These are phyloP conservation scores for Halophytophthora batemanensis DNA, from an alignment of 352 stramenopile genomes.

Conservation along the genomic window DNA sequence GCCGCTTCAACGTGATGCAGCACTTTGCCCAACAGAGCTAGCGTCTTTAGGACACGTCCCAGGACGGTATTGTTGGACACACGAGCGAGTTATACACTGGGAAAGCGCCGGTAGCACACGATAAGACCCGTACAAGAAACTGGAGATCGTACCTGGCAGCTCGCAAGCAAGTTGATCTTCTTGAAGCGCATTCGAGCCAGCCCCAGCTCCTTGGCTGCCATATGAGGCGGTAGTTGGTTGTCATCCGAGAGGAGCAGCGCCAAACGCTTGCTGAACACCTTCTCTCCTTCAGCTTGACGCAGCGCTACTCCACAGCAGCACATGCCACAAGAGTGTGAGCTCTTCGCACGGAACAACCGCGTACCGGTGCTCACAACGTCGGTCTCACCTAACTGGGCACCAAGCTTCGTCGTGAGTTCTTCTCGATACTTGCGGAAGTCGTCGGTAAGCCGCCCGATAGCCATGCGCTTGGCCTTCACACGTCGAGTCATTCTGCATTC, in stretches of 20 bases:
- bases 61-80: not conserved
- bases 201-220: constrained; percentile 51
- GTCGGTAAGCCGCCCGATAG: constrained; percentile 38
- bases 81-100: not conserved
- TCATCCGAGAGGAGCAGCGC: constrained; percentile 53
- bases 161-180: constrained; percentile 56
- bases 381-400: constrained; percentile 33
- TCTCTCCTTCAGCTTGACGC: constrained; percentile 56
- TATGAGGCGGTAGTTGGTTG: constrained; percentile 46
- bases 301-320: constrained; percentile 31
- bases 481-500: constrained; percentile 49
- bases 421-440: constrained; percentile 45
- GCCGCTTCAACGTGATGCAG: constrained; percentile 46
- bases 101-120: not conserved
- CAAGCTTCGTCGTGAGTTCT: constrained; percentile 46
- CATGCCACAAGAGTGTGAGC: constrained; percentile 16
- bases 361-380: not conserved
- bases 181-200: constrained; percentile 51
- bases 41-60: constrained; percentile 28
- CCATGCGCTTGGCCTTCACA: constrained; percentile 43
- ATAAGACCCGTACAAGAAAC: too few relatives aligned
- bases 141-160: constrained; percentile 52
- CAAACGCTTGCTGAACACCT: constrained; percentile 57
- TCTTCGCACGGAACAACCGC: not conserved
- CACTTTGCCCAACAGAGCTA: constrained; percentile 44